Evolutionary conservation across 495 filamentous ascomycete genomes (phyloP).

Genomic region (Penicillium soppii): DNA sequence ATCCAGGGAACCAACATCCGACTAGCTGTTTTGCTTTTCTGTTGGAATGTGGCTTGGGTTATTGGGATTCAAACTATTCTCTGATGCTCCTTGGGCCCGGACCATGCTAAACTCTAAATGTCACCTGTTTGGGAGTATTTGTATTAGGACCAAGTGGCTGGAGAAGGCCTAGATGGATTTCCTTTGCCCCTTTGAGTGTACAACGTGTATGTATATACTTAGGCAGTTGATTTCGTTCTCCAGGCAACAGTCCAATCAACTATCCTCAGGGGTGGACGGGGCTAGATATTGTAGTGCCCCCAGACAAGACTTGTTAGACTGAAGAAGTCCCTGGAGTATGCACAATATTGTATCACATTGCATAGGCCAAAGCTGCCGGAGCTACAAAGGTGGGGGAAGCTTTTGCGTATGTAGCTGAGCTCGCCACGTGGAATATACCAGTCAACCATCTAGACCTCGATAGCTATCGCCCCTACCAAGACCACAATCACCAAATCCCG

Average conservation of each 20-base stretch:
- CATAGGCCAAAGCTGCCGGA: not conserved
- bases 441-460: not conserved
- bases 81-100: constrained; percentile 6
- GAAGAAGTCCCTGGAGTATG: not conserved
- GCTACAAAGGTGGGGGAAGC: constrained; percentile 1
- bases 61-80: constrained; percentile 17
- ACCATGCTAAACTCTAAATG: constrained; percentile 3
- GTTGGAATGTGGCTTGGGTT: constrained; percentile 12
- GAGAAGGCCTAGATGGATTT: not conserved
- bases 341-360: not conserved
- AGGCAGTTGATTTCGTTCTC: not conserved
- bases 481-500: too few species aligned
- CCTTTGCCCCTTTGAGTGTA: not conserved
- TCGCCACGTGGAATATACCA: constrained; percentile 4
- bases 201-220: not conserved
- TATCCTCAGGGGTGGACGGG: too few species aligned
- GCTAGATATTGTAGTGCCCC: not conserved
- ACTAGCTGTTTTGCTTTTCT: not conserved
- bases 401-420: not conserved
- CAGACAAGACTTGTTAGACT: not conserved
- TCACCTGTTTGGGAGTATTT: not conserved
- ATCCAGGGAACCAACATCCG: constrained; percentile 4
- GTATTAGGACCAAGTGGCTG: not conserved
- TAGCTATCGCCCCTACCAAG: not conserved
- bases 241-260: not conserved